Evolutionary conservation across 1,284 basidiomycete genomes (phyloP), one percentile per base, ranked within the genome.

Genomic region (Papiliotrema nemorosa): DNA sequence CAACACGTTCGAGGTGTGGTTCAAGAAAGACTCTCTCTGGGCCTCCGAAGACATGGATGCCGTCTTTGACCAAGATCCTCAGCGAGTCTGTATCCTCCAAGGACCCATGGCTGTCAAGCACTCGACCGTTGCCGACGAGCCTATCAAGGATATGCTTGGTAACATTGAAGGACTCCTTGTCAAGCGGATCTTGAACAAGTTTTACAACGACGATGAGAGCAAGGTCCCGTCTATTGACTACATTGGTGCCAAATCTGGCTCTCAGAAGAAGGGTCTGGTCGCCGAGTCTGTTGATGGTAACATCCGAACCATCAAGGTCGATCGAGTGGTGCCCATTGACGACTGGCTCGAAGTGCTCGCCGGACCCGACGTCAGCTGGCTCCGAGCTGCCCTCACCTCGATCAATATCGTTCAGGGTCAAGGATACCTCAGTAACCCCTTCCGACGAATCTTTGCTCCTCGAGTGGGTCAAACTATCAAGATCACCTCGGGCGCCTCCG

Each of bases 21-120:
- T 97, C 79, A 97, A 97, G 82, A 96, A 96, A 88, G 93, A 97
- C 74, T 97, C 93, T 16, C 83, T 97, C 5, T 97, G 94, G 94
- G 89, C 90, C 40, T 87, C 92, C 5, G 96, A 98, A 75, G 94
- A 99, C 71, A 91, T 98, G 62, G 94, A 98, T 59, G 94, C 92
- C 14, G 91, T 98, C 36, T 93, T 97, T 64, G 96, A 97, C 75
- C 91, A 93, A 76, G 93, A 97, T 74, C 90, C 94, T 27, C 90
- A 98, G 76, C 87, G 96, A 62, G 93, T 98, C 34, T 96, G 91
- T 72, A 96, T 98, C 65, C 82, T 98, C 44, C 93, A 97, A 76
- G 94, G 96, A 26, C 94, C 96, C 12, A 87, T 98, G 47, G 93
- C 94, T 2, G 90, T 84, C 57, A 91, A 88, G 74, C 85, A 91